Percentiles rank a stretch among this genome's conserved stretches.
Evolutionary conservation across 805 yeast species (phyloP).

Genomic region (Metschnikowia hibisci): DNA sequence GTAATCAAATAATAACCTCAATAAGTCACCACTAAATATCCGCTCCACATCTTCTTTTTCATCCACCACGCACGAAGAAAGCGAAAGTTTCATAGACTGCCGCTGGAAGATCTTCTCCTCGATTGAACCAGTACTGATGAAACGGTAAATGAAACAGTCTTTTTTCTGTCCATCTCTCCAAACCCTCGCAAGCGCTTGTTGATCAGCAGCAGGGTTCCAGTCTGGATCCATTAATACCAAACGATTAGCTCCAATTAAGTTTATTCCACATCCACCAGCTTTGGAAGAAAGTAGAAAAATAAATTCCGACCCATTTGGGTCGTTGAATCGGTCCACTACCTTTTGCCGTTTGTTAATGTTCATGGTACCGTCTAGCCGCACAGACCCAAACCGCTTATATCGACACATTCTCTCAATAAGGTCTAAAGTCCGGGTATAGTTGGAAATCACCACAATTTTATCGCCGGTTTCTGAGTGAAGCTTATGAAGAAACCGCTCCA

Average conservation of each 20-base stretch:
- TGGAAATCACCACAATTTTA: constrained; percentile 90
- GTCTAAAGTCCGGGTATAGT: constrained; percentile 92
- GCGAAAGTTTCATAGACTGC: constrained; percentile 88
- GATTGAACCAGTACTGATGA: constrained; percentile 90
- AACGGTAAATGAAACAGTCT: constrained; percentile 91
- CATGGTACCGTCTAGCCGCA: constrained; percentile 91
- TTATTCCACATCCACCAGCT: constrained; percentile 99
- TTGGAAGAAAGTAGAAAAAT: constrained; percentile 86
- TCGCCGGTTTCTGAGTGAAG: constrained; percentile 83
- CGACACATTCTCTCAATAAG: constrained; percentile 86
- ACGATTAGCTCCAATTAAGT: constrained; percentile 93
- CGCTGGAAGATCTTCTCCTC: constrained; percentile 96
- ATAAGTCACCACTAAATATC: constrained; percentile 76
- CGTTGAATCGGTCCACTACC: constrained; percentile 84
- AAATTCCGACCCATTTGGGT: constrained; percentile 85
- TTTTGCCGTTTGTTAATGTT: constrained; percentile 88
- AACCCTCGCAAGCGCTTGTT: constrained; percentile 94
- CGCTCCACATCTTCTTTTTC: constrained; percentile 94
- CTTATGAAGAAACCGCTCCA: constrained; percentile 78
- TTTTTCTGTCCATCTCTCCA: constrained; percentile 99
- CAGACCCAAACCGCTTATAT: constrained; percentile 62
- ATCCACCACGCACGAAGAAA: constrained; percentile 95
- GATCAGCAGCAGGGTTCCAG: constrained; percentile 99
- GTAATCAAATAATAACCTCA: constrained; percentile 71
- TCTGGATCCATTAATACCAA: constrained; percentile 83